Conservation (phyloP, 495 filamentous ascomycete genomes). For the Aspergillus diversus region DNA sequence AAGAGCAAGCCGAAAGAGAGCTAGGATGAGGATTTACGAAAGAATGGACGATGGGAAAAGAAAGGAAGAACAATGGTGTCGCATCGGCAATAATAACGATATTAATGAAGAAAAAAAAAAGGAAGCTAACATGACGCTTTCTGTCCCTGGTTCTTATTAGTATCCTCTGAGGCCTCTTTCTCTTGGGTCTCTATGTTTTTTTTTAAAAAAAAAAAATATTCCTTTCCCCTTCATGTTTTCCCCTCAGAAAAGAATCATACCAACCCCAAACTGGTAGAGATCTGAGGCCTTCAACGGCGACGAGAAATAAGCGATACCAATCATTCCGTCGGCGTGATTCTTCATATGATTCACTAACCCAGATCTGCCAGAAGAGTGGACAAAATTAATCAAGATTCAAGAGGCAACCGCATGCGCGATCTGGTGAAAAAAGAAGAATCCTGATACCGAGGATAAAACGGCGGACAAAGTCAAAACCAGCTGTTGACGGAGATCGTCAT, state of each 20-base stretch:
- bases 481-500: neutral
- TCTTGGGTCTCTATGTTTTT: conserved; percentile 3
- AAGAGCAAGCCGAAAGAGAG: neutral
- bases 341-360: no score
- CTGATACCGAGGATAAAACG: conserved; percentile 1
- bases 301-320: neutral
- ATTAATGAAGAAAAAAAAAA: no score
- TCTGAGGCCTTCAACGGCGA: conserved; percentile 11
- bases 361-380: no score
- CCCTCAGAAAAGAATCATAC: neutral
- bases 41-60: no score
- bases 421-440: neutral
- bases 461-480: neutral
- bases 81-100: no score
- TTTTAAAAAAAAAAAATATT: neutral
- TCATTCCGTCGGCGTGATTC: neutral
- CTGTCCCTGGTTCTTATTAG: conserved; percentile 1
- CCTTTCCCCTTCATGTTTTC: neutral
- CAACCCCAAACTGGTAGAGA: conserved; percentile 19
- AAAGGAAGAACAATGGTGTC: no score
- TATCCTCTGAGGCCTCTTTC: no score
- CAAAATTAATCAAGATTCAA: no score
- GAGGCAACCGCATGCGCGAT: no score
- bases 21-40: no score
- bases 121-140: no score